These are phyloP conservation scores for Raffaelea albimanens DNA, from an alignment of 2,329 filamentous ascomycete genomes.

Conservation along the genomic window DNA sequence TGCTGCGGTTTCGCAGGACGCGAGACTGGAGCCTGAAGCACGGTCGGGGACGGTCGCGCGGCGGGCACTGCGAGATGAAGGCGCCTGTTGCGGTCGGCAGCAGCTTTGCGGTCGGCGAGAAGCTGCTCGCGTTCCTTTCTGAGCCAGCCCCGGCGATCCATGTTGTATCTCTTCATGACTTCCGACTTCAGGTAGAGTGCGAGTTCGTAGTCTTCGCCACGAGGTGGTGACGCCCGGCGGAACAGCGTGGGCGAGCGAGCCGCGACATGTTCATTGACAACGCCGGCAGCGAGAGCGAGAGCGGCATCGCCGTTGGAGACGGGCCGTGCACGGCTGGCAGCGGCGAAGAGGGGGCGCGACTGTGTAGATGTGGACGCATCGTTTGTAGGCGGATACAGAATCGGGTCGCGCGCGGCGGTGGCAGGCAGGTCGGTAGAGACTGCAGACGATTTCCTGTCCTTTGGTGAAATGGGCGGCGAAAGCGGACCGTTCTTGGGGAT, in stretches of 20 bases:
- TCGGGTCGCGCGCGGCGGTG: conserved; percentile 38
- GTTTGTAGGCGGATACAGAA: conserved; percentile 41
- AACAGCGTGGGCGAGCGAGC: conserved; percentile 34
- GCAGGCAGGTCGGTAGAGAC: conserved; percentile 7
- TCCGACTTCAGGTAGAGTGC: conserved; percentile 43
- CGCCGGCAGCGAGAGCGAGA: too few species aligned
- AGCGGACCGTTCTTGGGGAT: conserved; percentile 31
- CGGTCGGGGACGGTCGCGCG: background rate
- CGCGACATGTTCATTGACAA: conserved; percentile 41
- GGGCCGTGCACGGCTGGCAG: conserved; percentile 27
- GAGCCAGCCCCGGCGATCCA: conserved; percentile 38
- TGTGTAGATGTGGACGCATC: conserved; percentile 31
- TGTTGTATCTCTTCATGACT: conserved; percentile 34
- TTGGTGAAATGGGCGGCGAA: conserved; percentile 51
- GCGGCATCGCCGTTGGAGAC: conserved; percentile 34
- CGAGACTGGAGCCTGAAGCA: conserved; percentile 6
- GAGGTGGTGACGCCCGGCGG: conserved; percentile 34
- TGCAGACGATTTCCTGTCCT: conserved; percentile 25
- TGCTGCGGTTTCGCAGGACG: conserved; percentile 18
- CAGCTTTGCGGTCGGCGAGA: conserved; percentile 35
- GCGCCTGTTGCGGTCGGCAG: conserved; percentile 24
- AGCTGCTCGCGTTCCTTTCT: conserved; percentile 40
- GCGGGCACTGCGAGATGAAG: conserved; percentile 32
- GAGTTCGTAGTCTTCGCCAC: conserved; percentile 43
- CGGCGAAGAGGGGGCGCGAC: conserved; percentile 42